Base-by-base conservation (phyloP, 116 monocot species). In the Trichopus zeylanicus region DNA sequence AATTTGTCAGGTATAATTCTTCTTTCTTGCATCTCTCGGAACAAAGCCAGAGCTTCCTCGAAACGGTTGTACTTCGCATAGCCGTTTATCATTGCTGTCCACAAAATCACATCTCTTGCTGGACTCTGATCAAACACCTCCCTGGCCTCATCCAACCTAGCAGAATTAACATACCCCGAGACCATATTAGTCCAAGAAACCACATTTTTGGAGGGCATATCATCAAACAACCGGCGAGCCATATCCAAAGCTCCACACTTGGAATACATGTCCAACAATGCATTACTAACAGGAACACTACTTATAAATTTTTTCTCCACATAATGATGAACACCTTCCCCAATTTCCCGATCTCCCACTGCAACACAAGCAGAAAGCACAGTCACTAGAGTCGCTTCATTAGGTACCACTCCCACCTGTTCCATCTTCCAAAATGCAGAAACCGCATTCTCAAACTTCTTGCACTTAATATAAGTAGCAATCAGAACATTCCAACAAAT, bases 401-500 rank as follows among this genome's bases (percentile, higher is more conserved):
- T 69, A 8, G 67, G 76, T 31, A 48, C 26, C 25, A 85, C 37
- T 0, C 65, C 76, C 30, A 52, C 63, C 16, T 65, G 30, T 31
- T 54, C 31, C 80, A 85, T 85, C 39, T 52, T 67, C 33, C 8
- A 28, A 37, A 67, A 80, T 39, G 73, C 48, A 23, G 53, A 42
- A 8, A 80, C 10, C 6, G 77, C 77, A 26, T 68, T 73, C 7
- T 21, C 61, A 28, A 58, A 76, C 49, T 31, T 63, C 26, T 10
- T n/a, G 16, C 65, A 65, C 60, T 56, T 70, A 16, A 69, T 63
- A 16, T 64, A 65, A 7, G 53, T 48, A 16, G 59, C 12, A 28
- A 76, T 65, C 34, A 76, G 46, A 26, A 70, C 26, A 48, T 94
- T 94, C 93, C 89, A 94, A 7, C 83, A 67, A 63, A 94, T 62